Conservation (phyloP, 148 eudicot genomes). For the Camellia japonica region DNA sequence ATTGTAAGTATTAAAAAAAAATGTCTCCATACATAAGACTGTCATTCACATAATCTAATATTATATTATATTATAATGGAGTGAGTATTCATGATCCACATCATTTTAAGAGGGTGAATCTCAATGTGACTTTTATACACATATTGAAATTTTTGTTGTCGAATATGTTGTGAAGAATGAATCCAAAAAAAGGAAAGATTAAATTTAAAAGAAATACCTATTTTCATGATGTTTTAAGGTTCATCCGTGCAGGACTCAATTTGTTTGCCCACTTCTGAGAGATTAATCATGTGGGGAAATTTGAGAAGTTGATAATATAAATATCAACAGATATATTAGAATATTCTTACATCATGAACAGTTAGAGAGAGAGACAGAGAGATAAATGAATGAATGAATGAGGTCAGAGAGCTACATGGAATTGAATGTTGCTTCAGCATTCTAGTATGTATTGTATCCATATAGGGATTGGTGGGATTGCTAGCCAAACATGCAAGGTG, state of each 20-base stretch:
- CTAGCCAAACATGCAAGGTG: background rate
- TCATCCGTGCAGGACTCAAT: slow-evolving; percentile 28
- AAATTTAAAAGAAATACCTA: slow-evolving; percentile 11
- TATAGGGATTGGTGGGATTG: background rate
- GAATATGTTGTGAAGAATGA: background rate
- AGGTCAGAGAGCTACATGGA: background rate
- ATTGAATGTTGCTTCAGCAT: background rate
- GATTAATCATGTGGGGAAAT: slow-evolving; percentile 17
- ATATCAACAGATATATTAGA: background rate
- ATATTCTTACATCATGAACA: background rate
- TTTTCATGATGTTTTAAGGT: slow-evolving; percentile 22
- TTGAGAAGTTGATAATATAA: background rate
- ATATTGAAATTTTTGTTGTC: background rate
- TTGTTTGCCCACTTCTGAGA: slow-evolving; percentile 17
- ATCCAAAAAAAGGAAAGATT: background rate
- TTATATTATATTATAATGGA: too few relatives aligned
- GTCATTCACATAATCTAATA: too few relatives aligned
- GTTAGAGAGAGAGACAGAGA: background rate
- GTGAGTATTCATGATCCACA: too few relatives aligned
- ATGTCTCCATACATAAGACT: too few relatives aligned
- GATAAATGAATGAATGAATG: background rate
- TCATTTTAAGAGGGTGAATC: too few relatives aligned
- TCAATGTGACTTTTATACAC: too few relatives aligned
- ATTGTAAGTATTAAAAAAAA: too few relatives aligned
- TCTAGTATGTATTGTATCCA: background rate